Evolutionary conservation across 805 yeast species (phyloP).

Genomic region (Komagataella kurtzmanii): DNA sequence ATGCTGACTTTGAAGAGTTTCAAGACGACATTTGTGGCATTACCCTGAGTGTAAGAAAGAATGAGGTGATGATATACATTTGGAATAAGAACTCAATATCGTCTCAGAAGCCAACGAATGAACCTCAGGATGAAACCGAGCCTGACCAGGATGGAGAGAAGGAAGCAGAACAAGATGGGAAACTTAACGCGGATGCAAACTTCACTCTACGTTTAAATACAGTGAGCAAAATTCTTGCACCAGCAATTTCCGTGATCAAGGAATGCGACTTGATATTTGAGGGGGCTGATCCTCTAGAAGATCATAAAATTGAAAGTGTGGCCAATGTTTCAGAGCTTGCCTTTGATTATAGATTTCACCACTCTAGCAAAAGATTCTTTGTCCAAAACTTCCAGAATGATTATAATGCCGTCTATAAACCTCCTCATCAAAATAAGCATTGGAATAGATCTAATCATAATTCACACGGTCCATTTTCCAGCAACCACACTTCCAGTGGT

Average conservation of each 20-base stretch:
- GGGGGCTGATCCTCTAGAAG: slow-evolving; percentile 15
- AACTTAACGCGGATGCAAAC: neutral
- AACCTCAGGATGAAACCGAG: slow-evolving; percentile 8
- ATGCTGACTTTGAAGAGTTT: slow-evolving; percentile 19
- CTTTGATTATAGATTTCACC: slow-evolving; percentile 1
- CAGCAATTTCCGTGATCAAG: slow-evolving; percentile 28
- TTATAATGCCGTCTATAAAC: neutral
- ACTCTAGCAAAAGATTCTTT: neutral
- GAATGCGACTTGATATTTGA: slow-evolving; percentile 32
- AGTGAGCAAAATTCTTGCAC: slow-evolving; percentile 21
- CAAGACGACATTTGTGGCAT: slow-evolving; percentile 44
- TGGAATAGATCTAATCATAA: neutral
- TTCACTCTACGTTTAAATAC: neutral
- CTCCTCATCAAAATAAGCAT: neutral
- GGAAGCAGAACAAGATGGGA: slow-evolving; percentile 9
- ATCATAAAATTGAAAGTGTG: neutral
- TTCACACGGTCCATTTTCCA: neutral
- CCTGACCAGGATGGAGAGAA: slow-evolving; percentile 8
- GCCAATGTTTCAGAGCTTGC: neutral
- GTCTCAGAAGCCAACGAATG: slow-evolving; percentile 13
- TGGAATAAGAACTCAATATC: slow-evolving; percentile 42
- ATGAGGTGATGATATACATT: slow-evolving; percentile 43
- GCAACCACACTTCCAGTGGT: neutral
- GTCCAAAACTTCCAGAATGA: neutral
- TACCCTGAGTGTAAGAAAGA: slow-evolving; percentile 43